Evolutionary conservation across 495 filamentous ascomycete species (phyloP).

Genomic region (Annulohypoxylon bovei): DNA sequence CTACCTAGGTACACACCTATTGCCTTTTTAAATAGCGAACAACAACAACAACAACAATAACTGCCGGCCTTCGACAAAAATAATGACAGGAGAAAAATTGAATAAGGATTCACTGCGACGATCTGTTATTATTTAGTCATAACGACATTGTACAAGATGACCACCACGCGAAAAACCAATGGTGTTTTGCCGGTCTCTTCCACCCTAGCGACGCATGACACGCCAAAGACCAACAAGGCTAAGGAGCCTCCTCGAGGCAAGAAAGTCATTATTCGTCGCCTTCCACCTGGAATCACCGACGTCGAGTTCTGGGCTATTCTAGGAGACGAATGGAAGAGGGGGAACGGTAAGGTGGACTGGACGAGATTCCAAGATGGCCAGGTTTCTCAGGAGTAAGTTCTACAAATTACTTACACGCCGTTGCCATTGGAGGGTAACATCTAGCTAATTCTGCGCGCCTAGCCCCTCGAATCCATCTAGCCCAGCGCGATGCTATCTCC

Average conservation of each 20-base stretch:
- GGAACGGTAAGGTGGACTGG: constrained; percentile 86
- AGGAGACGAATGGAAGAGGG: constrained; percentile 84
- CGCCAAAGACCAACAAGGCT: constrained; percentile 57
- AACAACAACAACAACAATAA: background rate
- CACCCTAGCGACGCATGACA: constrained; percentile 63
- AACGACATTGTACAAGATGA: background rate
- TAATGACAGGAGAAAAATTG: background rate
- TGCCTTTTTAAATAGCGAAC: too few relatives aligned
- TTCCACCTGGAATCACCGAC: constrained; percentile 87
- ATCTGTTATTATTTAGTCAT: background rate
- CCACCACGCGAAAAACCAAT: constrained; percentile 32
- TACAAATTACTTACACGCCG: background rate
- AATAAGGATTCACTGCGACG: background rate
- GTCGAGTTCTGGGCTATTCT: constrained; percentile 76
- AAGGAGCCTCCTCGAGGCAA: constrained; percentile 72
- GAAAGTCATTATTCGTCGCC: constrained; percentile 84
- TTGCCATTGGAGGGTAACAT: background rate
- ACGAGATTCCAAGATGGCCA: constrained; percentile 81
- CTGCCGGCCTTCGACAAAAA: background rate
- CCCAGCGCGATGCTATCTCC: constrained; percentile 81
- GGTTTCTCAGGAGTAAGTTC: constrained; percentile 83
- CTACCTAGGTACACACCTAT: background rate
- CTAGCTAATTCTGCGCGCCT: constrained; percentile 20
- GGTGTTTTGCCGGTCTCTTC: constrained; percentile 67
- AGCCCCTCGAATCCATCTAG: constrained; percentile 81